Conservation (phyloP, 2,329 filamentous ascomycete genomes). For the Penicillium occitanis region DNA sequence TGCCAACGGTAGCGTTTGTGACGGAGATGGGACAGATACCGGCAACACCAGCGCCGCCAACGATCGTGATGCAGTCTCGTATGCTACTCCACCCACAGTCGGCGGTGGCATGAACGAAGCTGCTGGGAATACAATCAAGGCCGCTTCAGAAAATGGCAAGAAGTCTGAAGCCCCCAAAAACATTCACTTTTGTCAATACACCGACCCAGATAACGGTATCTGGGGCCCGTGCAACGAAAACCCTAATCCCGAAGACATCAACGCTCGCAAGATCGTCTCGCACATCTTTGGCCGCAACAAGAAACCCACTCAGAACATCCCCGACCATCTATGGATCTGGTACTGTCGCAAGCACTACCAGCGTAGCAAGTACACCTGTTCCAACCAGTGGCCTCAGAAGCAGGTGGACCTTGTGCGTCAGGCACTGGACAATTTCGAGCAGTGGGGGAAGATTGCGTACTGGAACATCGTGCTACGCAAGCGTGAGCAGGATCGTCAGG, state of each 20-base stretch:
- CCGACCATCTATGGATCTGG: conserved; percentile 68
- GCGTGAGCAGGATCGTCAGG: conserved; percentile 49
- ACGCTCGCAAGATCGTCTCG: conserved; percentile 68
- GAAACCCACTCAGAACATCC: conserved; percentile 68
- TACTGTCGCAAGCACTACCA: conserved; percentile 84
- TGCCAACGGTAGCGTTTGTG: background rate
- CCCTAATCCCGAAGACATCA: background rate
- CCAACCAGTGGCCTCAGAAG: conserved; percentile 52
- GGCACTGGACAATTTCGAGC: conserved; percentile 63
- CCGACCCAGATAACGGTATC: background rate
- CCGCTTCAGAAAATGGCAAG: background rate
- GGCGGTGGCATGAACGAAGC: background rate
- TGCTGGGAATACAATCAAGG: background rate
- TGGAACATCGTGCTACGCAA: conserved; percentile 66
- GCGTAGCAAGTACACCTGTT: conserved; percentile 67
- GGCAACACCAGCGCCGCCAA: background rate
- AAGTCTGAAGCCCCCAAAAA: background rate
- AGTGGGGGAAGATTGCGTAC: conserved; percentile 60
- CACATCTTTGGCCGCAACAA: conserved; percentile 85
- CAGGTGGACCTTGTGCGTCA: conserved; percentile 65
- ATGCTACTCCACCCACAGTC: background rate
- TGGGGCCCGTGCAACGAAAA: background rate
- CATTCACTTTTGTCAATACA: conserved; percentile 2
- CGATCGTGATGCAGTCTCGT: background rate
- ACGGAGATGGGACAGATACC: conserved; percentile 3